Evolutionary conservation across 2,329 filamentous ascomycete genomes (phyloP).

Genomic region (Penicillium sp.): DNA sequence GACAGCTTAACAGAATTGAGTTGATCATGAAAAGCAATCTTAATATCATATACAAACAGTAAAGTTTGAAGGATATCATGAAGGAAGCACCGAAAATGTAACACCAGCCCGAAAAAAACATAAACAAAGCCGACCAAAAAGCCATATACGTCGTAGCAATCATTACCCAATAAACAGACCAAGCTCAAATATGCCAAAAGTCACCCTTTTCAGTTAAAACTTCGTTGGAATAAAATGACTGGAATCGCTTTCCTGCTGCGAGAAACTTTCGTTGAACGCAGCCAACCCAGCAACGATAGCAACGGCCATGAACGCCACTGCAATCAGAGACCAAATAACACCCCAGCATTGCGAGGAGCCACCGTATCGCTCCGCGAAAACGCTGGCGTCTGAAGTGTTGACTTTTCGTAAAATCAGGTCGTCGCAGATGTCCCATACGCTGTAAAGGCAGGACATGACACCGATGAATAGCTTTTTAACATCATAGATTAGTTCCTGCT

Average conservation of each 20-base stretch:
- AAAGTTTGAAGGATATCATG: not conserved
- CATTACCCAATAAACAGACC: too few species aligned
- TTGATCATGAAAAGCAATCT: not conserved
- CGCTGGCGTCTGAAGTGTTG: constrained; percentile 73
- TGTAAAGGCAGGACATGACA: constrained; percentile 76
- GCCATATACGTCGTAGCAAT: too few species aligned
- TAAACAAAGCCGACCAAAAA: not conserved
- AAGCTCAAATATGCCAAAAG: not conserved
- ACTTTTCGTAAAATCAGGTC: constrained; percentile 77
- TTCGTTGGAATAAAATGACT: constrained; percentile 56
- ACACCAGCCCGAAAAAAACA: not conserved
- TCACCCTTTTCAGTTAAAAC: too few species aligned
- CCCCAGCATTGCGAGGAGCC: constrained; percentile 80
- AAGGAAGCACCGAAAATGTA: too few species aligned
- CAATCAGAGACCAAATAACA: constrained; percentile 71
- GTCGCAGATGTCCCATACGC: constrained; percentile 81
- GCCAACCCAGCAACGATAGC: constrained; percentile 74
- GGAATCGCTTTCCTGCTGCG: constrained; percentile 65
- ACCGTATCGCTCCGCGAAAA: constrained; percentile 73
- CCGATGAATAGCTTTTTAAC: constrained; percentile 66
- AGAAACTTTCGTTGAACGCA: constrained; percentile 67
- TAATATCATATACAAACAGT: not conserved
- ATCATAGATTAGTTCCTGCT: constrained; percentile 12
- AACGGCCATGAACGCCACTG: constrained; percentile 65
- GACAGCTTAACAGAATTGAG: not conserved